Evolutionary conservation across 495 filamentous ascomycete genomes (phyloP), one percentile per base, ranked within the genome.

Genomic region (Podospora conica): DNA sequence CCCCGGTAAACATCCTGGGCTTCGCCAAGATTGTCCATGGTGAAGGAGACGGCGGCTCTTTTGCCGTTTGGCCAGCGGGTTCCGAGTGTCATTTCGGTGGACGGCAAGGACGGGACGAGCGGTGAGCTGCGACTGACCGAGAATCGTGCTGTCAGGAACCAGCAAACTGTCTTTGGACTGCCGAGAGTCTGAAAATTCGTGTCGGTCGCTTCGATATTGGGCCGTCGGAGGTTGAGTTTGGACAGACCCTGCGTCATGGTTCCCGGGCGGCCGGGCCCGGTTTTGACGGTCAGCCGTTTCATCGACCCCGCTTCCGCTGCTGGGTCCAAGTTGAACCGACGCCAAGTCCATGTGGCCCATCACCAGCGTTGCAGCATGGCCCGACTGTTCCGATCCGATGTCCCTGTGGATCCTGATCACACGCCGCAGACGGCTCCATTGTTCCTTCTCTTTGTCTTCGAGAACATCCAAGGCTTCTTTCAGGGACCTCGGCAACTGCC

Each of bases 11-110:
- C 71, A 61, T 75, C 74, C 60, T 75, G 73, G n/a, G 76, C 76
- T 73, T 78, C 76, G 61, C 76, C 76, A 12, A 78, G 68, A 64
- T 78, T 78, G 73, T 78, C 76, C 70, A 78, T 70, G 2, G 74
- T 78, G 62, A 78, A 69, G 60, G 68, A 58, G 67, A 75, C 66
- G 67, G 85, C 71, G 20, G 67, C 73, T 29, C 64, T 62, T 66
- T 66, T 59, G 56, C 65, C 60, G 58, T 65, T n/a, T 22, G 74
- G 74, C 75, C 75, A 77, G 60, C 25, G 61, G 23, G 33, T 48
- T 48, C 1, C 3, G 15, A 7, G n/a, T 48, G 15, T 8, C 40
- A 25, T 48, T 53, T 8, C 21, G 11, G 23, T 55, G 12, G 25
- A 54, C 56, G 53, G 60, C 59, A n/a, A 40, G 3, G 9, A 9